Conservation (phyloP, 2,329 filamentous ascomycete genomes). For the Fusarium austroafricanum region DNA sequence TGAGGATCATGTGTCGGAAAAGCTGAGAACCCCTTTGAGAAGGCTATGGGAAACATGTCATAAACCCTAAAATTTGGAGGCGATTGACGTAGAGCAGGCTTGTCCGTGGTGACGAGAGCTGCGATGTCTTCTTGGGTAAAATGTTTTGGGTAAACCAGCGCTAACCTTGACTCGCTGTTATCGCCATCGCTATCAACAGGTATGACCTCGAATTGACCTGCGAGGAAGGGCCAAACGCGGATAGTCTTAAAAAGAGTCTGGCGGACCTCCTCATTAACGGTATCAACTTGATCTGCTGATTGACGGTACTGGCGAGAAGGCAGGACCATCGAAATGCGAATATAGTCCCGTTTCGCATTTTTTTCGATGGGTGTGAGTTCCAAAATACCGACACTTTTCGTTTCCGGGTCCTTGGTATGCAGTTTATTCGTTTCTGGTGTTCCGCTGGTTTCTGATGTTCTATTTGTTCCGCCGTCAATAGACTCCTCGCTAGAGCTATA, state of each 20-base stretch:
- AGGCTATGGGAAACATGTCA: not conserved
- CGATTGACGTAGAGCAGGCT: fast-evolving
- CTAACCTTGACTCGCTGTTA: not conserved
- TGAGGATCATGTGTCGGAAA: slow-evolving; percentile 5
- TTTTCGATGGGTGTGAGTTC: slow-evolving; percentile 35
- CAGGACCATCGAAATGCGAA: slow-evolving; percentile 25
- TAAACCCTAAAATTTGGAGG: not conserved
- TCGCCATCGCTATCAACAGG: not conserved
- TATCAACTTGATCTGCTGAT: not conserved
- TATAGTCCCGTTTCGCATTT: slow-evolving; percentile 27
- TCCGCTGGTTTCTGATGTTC: too few species aligned
- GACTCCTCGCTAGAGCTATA: not conserved
- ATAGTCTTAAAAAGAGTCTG: slow-evolving; percentile 16
- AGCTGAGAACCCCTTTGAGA: slow-evolving; percentile 1
- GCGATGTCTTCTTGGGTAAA: not conserved
- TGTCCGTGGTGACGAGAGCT: not conserved
- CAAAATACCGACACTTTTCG: not conserved
- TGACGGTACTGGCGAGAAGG: not conserved
- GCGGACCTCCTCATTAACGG: not conserved
- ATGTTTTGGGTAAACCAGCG: slow-evolving; percentile 14
- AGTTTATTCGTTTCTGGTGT: not conserved
- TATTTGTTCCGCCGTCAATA: not conserved
- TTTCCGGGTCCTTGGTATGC: not conserved
- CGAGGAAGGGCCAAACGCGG: slow-evolving; percentile 31
- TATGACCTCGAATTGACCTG: slow-evolving; percentile 13